Evolutionary conservation across 352 stramenopile genomes (phyloP), one percentile per base, ranked within the genome.

Genomic region (Globisporangium rhizosaccharum): DNA sequence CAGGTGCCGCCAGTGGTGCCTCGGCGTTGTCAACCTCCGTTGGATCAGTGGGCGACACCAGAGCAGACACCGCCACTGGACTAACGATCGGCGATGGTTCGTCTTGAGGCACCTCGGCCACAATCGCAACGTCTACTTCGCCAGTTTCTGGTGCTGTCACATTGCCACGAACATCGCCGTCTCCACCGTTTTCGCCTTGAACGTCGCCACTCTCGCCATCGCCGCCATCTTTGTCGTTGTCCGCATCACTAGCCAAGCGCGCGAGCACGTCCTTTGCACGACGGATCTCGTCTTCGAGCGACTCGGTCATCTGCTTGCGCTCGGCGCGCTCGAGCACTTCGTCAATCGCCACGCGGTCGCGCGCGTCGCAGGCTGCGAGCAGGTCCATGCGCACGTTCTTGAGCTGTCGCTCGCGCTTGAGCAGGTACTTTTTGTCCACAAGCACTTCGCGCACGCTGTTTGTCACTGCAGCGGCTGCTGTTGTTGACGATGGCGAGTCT

Each of bases 231-330:
- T 26, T 46, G 23, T 57, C 53, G 33, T 8, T 39, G 5, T 62
- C 71, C 45, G 23, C 47, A 23, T 65, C 68, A 39, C 48, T 56
- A 11, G 67, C 51, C 18, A 85, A 70, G 2, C 75, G 65, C n/a
- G 70, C 51, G 33, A 90, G 45, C 18, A 90, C 72, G 7, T 59
- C 48, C 7, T 69, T 70, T 37, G 84, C 79, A 20, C 49, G 59
- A 7, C 71, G 53, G 10, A 90, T 72, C 50, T 93, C 84, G 15
- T 81, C 66, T 12, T 73, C 55, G 17, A 93, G 54, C 25, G 75
- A 64, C n/a, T 88, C 80, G 20, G 59, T 71, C 84, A 93, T 93
- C 54, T 89, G 76, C 57, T 91, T 91, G 8, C 84, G 78, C 58
- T 90, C 77, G 0, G 76, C 71, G 6, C 84, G 77, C 20, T 78